phyloP scores from a whole-genome alignment of 2,329 filamentous ascomycete species.

The Macrophomina tecta region DNA sequence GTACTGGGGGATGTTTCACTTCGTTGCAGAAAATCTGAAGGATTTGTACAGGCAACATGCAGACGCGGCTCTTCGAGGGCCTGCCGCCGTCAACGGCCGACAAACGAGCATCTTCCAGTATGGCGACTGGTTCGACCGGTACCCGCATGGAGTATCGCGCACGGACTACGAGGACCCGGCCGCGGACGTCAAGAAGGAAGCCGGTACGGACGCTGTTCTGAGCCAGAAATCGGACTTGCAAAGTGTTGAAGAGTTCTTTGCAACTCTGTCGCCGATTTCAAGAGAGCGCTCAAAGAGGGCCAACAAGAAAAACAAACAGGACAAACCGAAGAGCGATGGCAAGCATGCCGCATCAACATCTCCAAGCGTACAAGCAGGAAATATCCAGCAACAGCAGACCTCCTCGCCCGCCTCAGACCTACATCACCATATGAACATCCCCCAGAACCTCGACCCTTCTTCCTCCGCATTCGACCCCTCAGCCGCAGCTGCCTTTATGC shows the following conservation, averaged over 20 bases:
- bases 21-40: slow-evolving; percentile 90
- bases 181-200: slow-evolving; percentile 71
- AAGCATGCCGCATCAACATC: slow-evolving; percentile 19
- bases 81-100: slow-evolving; percentile 41
- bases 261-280: slow-evolving; percentile 71
- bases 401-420: neutral
- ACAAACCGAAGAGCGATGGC: slow-evolving; percentile 1
- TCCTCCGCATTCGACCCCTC: slow-evolving; percentile 47
- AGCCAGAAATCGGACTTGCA: slow-evolving; percentile 90
- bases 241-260: slow-evolving; percentile 93
- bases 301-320: slow-evolving; percentile 28
- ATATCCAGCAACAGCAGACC: slow-evolving; percentile 49
- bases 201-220: slow-evolving; percentile 83
- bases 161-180: slow-evolving; percentile 82
- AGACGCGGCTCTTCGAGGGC: slow-evolving; percentile 76
- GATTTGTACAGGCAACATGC: slow-evolving; percentile 85
- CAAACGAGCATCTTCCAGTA: slow-evolving; percentile 78
- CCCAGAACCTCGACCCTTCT: slow-evolving; percentile 36
- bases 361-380: slow-evolving; percentile 34
- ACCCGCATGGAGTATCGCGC: slow-evolving; percentile 88
- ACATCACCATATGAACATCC: slow-evolving; percentile 29
- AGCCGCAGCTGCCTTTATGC: slow-evolving; percentile 41
- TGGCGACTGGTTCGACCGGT: slow-evolving; percentile 95
- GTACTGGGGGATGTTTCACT: slow-evolving; percentile 98
- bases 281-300: slow-evolving; percentile 41